Percentiles rank a stretch among this genome's conserved stretches.
Evolutionary conservation across 192 early-diverging fungal species (phyloP).

Genomic region (Chytriomyces sp.): DNA sequence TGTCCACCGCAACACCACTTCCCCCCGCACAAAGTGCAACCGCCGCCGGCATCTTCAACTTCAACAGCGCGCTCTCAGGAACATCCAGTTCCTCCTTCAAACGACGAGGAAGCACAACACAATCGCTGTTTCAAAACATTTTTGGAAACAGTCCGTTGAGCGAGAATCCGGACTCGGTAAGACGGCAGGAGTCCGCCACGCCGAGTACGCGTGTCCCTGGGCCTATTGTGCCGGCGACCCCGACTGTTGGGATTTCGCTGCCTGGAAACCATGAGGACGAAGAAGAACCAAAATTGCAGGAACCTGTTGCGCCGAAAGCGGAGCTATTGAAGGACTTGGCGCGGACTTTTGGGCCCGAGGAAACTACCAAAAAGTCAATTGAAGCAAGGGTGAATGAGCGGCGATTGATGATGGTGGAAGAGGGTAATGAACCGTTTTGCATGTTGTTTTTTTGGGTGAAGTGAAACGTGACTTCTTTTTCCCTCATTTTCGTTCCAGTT

Average conservation of each 20-base stretch:
- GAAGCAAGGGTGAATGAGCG: conserved; percentile 23
- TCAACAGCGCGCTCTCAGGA: conserved; percentile 22
- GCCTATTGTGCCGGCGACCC: not conserved
- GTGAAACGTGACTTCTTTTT: not conserved
- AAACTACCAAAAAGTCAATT: conserved; percentile 19
- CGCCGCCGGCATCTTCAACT: conserved; percentile 24
- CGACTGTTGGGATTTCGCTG: conserved; percentile 15
- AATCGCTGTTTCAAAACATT: conserved; percentile 2
- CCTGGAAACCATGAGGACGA: conserved; percentile 19
- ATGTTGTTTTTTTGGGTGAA: not conserved
- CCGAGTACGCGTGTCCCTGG: not conserved
- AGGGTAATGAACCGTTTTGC: not conserved
- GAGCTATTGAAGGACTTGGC: conserved; percentile 23
- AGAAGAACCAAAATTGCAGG: conserved; percentile 1
- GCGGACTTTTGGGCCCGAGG: conserved; percentile 22
- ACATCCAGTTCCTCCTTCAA: conserved; percentile 8
- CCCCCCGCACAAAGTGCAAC: conserved; percentile 5
- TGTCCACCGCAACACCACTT: not conserved
- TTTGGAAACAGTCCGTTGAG: conserved; percentile 7
- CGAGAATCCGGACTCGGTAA: not conserved
- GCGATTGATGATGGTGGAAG: conserved; percentile 28
- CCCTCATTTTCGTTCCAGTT: conserved; percentile 10
- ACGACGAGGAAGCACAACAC: not conserved
- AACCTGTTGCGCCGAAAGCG: conserved; percentile 7
- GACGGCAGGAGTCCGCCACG: not conserved